Evolutionary conservation across 2,329 filamentous ascomycete genomes (phyloP).

Genomic region (Penicillium verrucosum): DNA sequence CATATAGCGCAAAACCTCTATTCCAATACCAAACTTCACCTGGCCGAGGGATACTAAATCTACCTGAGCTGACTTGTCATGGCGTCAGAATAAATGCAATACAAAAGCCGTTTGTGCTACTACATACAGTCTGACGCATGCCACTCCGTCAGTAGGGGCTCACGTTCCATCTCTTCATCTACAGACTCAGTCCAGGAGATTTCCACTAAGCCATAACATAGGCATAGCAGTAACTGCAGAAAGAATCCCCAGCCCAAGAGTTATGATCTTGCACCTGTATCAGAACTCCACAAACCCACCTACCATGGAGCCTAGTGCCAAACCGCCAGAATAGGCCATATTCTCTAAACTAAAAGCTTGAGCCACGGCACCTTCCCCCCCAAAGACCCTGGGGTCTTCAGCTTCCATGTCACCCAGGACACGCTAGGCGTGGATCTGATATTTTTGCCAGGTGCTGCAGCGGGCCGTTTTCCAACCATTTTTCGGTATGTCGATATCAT

Average conservation of each 20-base stretch:
- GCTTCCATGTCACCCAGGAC: constrained; percentile 53
- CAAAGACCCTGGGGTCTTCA: constrained; percentile 66
- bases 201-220: constrained; percentile 14
- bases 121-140: not conserved
- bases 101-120: not conserved
- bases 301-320: constrained; percentile 57
- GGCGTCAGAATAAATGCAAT: not conserved
- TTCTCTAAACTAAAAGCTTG: constrained; percentile 63
- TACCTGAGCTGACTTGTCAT: not conserved
- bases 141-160: constrained; percentile 2
- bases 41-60: not conserved
- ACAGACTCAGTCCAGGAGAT: constrained; percentile 7
- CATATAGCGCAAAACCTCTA: not conserved
- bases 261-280: constrained; percentile 29
- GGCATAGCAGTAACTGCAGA: constrained; percentile 22
- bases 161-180: constrained; percentile 6
- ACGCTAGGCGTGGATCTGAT: constrained; percentile 23
- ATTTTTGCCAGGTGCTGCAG: no score
- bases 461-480: no score
- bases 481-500: no score
- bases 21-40: not conserved
- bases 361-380: constrained; percentile 52
- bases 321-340: constrained; percentile 57
- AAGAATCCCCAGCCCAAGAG: constrained; percentile 25
- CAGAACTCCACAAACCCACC: constrained; percentile 42